Evolutionary conservation across 2,329 filamentous ascomycete species (phyloP), one percentile per base, ranked within the genome.

Genomic region (Pseudogymnoascus sp.): DNA sequence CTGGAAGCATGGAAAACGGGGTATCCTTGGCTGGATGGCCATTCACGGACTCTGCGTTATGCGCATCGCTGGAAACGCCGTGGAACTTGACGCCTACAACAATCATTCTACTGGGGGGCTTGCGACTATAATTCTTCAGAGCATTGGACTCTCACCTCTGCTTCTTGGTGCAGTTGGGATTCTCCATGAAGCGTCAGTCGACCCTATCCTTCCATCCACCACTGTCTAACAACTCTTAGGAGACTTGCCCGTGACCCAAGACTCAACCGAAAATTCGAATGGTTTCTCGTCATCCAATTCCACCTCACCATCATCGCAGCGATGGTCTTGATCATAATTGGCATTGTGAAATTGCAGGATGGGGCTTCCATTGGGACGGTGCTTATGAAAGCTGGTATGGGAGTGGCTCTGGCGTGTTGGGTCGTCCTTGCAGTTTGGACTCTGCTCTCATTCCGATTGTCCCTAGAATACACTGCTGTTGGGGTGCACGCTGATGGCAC

Each of bases 141-240:
- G 62, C 26, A 65, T 70, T 62, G 68, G 68, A 5, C 42, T 69
- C 4, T 66, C 63, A 6, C 68, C 68, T 14, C 56, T 70, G 24
- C 26, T 70, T 6, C 63, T 70, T 26, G 67, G 62, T 13, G 60
- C 35, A 10, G 38, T 29, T 24, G 68, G 68, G 4, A 60, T 69
- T 37, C 33, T 70, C 6, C 66, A 69, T 62, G 68, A 70, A 65
- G 65, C 67, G 68, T 70, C 14, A 19, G 47, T 56, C n/a, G n/a
- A 56, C 47, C 26, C 42, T 13, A 26, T 56, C 26, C 16, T 26
- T 10, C 7, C 7, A 19, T 13, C 26, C 19, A 31, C 5, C n/a
- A 56, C n/a, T 13, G 5, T 4, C 47, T 56, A 33, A 56, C 26
- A 31, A 33, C 6, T 56, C 2, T 13, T 56, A 56, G 47, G 24